These are phyloP conservation scores for Geotrichum reessii DNA, from an alignment of 1,139 yeast species.

Conservation along the genomic window DNA sequence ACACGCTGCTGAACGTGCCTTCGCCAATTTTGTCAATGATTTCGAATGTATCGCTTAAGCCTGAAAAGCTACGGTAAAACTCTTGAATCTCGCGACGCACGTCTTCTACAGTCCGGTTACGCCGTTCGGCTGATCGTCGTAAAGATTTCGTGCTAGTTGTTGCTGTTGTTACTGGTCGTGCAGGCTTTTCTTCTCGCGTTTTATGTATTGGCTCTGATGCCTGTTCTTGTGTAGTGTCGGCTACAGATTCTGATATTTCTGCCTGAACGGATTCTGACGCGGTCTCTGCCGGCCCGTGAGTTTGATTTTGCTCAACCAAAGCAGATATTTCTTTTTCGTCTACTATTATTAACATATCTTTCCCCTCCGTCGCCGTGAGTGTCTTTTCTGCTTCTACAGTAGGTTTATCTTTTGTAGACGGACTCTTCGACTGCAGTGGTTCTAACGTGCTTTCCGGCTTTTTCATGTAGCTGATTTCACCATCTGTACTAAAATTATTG, in stretches of 20 bases:
- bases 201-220: background rate
- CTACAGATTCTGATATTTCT: background rate
- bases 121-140: background rate
- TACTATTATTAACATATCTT: background rate
- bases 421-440: background rate
- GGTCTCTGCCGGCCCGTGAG: background rate
- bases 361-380: too few relatives aligned
- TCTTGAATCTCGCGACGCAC: constrained; percentile 50
- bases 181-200: background rate
- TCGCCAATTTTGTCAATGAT: constrained; percentile 87
- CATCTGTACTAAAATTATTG: too few relatives aligned
- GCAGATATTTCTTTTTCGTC: background rate
- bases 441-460: too few relatives aligned
- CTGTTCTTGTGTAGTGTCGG: background rate
- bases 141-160: background rate
- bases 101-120: background rate
- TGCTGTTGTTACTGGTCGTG: background rate
- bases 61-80: constrained; percentile 59
- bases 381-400: background rate
- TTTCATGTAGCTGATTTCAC: too few relatives aligned
- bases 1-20: constrained; percentile 89
- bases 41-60: constrained; percentile 53
- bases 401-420: background rate
- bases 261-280: background rate
- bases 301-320: background rate